Base-by-base conservation (phyloP, 805 yeast species). In the Candida multigemmis region DNA sequence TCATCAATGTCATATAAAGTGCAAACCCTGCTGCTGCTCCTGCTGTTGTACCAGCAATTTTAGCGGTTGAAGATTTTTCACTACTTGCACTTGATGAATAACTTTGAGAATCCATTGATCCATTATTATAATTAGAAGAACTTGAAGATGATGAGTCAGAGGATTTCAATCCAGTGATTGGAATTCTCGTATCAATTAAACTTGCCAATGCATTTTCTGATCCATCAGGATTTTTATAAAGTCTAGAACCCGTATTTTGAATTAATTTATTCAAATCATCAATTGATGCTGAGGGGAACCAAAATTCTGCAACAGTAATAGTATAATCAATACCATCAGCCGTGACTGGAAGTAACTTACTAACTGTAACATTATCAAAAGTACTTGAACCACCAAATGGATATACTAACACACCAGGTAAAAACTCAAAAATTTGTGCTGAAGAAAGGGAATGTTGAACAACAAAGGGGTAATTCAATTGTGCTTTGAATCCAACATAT, bases 241-340 rank as follows among this genome's bases (percentile, higher is more conserved):
- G 48, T 14, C 41, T 32, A 3, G 94, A 82, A n/a, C 58, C 40
- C 0, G 63, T 37, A 31, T 74, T 55, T 26, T 60, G 53, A 22
- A 89, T 50, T 20, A 63, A 50, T 11, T 52, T 52, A 32, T 71
- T 70, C 36, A 89, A 60, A 0, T 57, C 47, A 2, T 49, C 40
- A 11, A 82, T 66, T 16, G 66, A 53, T 8, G 52, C 48, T 7
- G 56, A 48, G 13, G 94, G 94, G 58, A 85, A 79, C 48, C 81
- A 85, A 30, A 84, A 79, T 48, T 80, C 80, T 5, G 96, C 97
- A 34, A 87, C 82, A 0, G 96, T 81, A 30, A 83, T 83, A 34
- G 85, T 69, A 51, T 84, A 89, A 23, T 52, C 37, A 30, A 59
- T 44, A 16, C 58, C 65, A 9, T 37, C 31, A 2, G 83, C 68